Base-by-base conservation (phyloP, 352 stramenopile species). In the Pythium insidiosum region DNA sequence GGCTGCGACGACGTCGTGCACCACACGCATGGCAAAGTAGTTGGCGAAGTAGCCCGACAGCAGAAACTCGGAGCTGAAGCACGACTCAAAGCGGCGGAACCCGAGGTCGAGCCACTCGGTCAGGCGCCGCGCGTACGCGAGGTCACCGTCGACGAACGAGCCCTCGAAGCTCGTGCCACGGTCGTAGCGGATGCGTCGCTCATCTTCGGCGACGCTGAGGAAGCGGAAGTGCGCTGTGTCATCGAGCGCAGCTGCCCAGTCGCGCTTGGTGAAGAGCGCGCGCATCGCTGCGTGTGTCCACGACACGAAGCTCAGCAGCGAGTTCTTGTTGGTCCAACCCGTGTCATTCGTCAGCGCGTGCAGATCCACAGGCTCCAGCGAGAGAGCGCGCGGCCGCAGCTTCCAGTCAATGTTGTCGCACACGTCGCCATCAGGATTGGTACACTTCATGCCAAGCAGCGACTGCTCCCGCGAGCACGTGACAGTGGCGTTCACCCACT, bases 31-130 rank as follows among this genome's bases (percentile, higher is more conserved):
- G n/a, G n/a, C n/a, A n/a, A n/a, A n/a, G n/a, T n/a, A n/a, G n/a
- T n/a, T n/a, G n/a, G n/a, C n/a, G n/a, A n/a, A n/a, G n/a, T n/a
- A n/a, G n/a, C n/a, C n/a, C n/a, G n/a, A n/a, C n/a, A n/a, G n/a
- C n/a, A n/a, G n/a, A n/a, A n/a, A n/a, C n/a, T n/a, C n/a, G n/a
- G n/a, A n/a, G n/a, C n/a, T n/a, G n/a, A n/a, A 47, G 20, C 61
- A 71, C 9, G 61, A 67, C 37, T 67, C 61, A n/a, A 71, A 29
- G 9, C 44, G 56, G 6, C 22, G 54, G 3, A 53, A 65, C 19
- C 42, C 20, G 33, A 63, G 39, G 3, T 33, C 28, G 15, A 26
- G 18, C 31, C 38, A 10, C 26, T 13, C 3, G 39, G 37, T 5
- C 64, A 43, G 23, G 57, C 29, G 5, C 57, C 53, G 5, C 9